These are phyloP conservation scores for Sporothrix dimorphospora DNA, from an alignment of 2,329 filamentous ascomycete species.

Conservation along the genomic window DNA sequence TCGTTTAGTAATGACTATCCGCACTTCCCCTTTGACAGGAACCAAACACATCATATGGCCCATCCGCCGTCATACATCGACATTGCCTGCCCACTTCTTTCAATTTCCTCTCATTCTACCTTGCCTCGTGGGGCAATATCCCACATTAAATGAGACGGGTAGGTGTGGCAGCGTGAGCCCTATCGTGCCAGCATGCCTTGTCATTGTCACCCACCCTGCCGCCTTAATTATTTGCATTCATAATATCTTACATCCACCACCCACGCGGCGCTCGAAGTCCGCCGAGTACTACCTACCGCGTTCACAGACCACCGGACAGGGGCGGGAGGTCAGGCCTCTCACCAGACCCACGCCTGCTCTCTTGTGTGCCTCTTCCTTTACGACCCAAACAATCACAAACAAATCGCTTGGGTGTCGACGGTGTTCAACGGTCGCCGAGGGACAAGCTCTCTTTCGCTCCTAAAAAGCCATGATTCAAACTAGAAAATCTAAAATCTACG, in stretches of 20 bases:
- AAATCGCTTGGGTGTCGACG: neutral
- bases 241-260: neutral
- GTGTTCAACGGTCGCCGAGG: neutral
- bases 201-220: neutral
- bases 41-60: neutral
- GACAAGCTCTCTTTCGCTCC: neutral
- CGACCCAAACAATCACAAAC: neutral
- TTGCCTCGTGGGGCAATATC: neutral
- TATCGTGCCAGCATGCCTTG: too few species aligned
- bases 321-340: neutral
- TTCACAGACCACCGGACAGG: conserved; percentile 5
- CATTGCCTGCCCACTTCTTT: neutral
- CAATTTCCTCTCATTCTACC: neutral
- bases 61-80: neutral
- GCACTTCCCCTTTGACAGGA: neutral
- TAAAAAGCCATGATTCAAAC: neutral
- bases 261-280: neutral
- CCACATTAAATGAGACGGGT: neutral
- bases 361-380: neutral
- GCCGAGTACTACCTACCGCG: neutral
- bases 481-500: conserved; percentile 4
- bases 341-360: neutral
- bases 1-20: neutral
- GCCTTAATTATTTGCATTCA: neutral
- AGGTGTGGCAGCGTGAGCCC: conserved; percentile 2